phyloP scores from a whole-genome alignment of 2,329 filamentous ascomycete genomes.

The Colletotrichum lini region DNA sequence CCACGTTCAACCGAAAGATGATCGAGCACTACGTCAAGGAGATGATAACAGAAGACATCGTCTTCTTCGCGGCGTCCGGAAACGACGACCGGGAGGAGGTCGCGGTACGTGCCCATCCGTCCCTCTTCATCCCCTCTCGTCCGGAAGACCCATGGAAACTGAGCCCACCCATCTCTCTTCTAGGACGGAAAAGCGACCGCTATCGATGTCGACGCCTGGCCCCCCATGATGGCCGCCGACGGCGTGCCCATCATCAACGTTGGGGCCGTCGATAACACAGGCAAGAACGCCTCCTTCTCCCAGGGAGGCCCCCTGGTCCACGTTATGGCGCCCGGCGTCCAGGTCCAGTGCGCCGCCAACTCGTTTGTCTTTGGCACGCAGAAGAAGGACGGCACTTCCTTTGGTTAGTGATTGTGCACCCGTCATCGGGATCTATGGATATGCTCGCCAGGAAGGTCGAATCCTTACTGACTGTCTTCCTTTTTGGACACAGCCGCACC shows the following conservation, averaged over 20 bases:
- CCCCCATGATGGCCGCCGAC: neutral
- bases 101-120: neutral
- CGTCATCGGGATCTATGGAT: too few species aligned
- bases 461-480: neutral
- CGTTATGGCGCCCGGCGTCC: slow-evolving; percentile 13
- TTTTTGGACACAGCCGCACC: slow-evolving; percentile 1
- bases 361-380: neutral
- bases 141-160: too few species aligned
- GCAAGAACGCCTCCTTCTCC: slow-evolving; percentile 11
- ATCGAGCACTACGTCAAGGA: neutral
- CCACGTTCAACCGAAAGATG: neutral
- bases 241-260: slow-evolving; percentile 13
- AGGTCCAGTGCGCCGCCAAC: slow-evolving; percentile 9
- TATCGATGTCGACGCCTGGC: slow-evolving; percentile 4
- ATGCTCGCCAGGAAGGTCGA: too few species aligned
- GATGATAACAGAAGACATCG: neutral
- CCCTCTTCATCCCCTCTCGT: too few species aligned
- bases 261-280: slow-evolving; percentile 8
- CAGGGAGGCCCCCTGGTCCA: slow-evolving; percentile 18
- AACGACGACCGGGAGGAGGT: neutral
- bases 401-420: too few species aligned
- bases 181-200: neutral
- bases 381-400: too few species aligned
- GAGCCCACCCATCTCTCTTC: too few species aligned
- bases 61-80: slow-evolving; percentile 5